These are phyloP conservation scores for Blastomyces emzantsi DNA, from an alignment of 2,329 filamentous ascomycete species.

Conservation along the genomic window DNA sequence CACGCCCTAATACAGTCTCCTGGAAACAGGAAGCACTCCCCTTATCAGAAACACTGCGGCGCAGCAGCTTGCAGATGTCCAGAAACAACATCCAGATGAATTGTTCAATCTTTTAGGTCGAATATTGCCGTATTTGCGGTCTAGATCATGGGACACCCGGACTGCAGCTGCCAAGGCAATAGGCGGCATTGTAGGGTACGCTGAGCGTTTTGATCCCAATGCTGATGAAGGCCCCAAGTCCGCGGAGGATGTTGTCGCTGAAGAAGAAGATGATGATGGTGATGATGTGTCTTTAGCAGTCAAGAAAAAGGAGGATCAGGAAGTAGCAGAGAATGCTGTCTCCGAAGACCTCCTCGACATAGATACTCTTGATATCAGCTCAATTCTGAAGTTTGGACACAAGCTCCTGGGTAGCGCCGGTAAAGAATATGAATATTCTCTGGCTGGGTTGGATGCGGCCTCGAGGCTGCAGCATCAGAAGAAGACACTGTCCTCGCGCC, in stretches of 20 bases:
- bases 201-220: constrained; percentile 81
- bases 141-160: constrained; percentile 95
- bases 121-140: constrained; percentile 89
- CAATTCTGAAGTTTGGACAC: constrained; percentile 74
- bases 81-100: constrained; percentile 96
- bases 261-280: constrained; percentile 15
- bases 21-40: constrained; percentile 94
- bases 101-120: constrained; percentile 89
- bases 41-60: constrained; percentile 96
- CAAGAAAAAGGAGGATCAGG: constrained; percentile 27
- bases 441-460: constrained; percentile 72
- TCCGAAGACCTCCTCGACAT: constrained; percentile 61
- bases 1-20: constrained; percentile 50
- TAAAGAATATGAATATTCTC: constrained; percentile 70
- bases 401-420: constrained; percentile 74
- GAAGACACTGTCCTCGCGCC: constrained; percentile 69
- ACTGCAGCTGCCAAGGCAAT: constrained; percentile 89
- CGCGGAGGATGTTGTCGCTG: constrained; percentile 42
- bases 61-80: constrained; percentile 92
- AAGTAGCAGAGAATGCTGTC: constrained; percentile 25
- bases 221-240: constrained; percentile 51
- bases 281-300: constrained; percentile 29
- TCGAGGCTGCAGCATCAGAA: constrained; percentile 79
- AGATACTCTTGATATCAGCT: constrained; percentile 64
- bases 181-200: constrained; percentile 86